A percentile compares a stretch with the other conserved stretches of the same genome.
Conservation (phyloP, 139 green algal genomes). For the Picochlorum sp. region DNA sequence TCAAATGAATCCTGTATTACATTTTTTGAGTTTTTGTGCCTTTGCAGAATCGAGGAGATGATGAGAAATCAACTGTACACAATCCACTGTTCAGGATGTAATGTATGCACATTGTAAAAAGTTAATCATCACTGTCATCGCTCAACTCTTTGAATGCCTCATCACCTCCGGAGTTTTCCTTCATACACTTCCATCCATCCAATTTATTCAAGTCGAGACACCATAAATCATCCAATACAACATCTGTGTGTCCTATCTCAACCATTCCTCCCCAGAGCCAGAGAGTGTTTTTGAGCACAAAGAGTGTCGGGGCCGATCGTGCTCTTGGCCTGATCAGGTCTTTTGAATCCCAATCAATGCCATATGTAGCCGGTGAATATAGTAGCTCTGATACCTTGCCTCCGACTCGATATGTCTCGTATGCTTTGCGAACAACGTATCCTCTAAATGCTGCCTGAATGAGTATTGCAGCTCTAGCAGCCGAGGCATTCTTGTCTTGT, state of each 20-base stretch:
- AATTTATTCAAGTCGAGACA: constrained; percentile 76
- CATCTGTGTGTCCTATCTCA: constrained; percentile 58
- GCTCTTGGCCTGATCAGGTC: constrained; percentile 72
- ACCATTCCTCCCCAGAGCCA: constrained; percentile 88
- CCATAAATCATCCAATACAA: constrained; percentile 94
- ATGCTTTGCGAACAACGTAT: constrained; percentile 68
- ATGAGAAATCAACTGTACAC: neutral
- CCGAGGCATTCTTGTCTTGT: constrained; percentile 35
- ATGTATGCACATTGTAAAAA: neutral
- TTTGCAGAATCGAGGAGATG: neutral
- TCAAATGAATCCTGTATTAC: neutral
- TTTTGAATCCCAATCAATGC: constrained; percentile 56
- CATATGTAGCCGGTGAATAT: constrained; percentile 79
- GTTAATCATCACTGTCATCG: constrained; percentile 11
- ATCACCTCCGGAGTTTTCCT: constrained; percentile 64
- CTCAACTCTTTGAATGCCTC: constrained; percentile 52
- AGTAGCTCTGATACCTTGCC: constrained; percentile 78
- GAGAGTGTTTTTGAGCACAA: constrained; percentile 69
- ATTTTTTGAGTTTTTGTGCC: neutral
- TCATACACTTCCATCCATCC: constrained; percentile 63
- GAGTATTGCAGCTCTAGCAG: constrained; percentile 52
- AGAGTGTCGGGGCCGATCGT: constrained; percentile 38
- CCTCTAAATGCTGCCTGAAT: constrained; percentile 81
- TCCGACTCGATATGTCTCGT: constrained; percentile 72
- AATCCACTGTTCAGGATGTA: constrained; percentile 9